These are phyloP conservation scores for Thymus mandschuricus DNA, from an alignment of 257 asterid genomes.

Conservation along the genomic window DNA sequence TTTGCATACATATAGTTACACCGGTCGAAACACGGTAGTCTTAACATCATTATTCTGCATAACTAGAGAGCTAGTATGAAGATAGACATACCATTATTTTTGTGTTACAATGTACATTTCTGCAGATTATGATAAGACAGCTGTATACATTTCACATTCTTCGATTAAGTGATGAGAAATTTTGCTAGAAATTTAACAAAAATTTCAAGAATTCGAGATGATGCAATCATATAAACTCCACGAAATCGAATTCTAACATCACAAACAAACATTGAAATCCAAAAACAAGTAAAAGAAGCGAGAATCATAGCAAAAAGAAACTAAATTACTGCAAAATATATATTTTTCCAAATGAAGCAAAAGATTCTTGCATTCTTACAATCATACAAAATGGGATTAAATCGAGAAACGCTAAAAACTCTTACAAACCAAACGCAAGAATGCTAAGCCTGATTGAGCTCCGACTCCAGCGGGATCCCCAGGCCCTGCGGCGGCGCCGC, in stretches of 20 bases:
- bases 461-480: constrained; percentile 60
- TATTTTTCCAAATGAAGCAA: background rate
- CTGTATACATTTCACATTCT: too few species aligned
- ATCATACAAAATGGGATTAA: constrained; percentile 6
- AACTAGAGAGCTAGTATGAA: constrained; percentile 24
- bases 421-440: constrained; percentile 26
- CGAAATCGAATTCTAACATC: background rate
- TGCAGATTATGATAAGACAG: constrained; percentile 7
- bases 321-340: background rate
- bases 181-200: background rate
- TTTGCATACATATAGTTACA: background rate
- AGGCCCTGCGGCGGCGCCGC: constrained; percentile 40
- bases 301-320: background rate
- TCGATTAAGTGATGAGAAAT: too few species aligned
- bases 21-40: background rate
- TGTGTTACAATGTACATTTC: constrained; percentile 17
- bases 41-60: constrained; percentile 21
- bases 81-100: constrained; percentile 16
- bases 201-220: background rate
- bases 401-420: background rate
- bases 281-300: too few species aligned
- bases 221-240: background rate
- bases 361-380: background rate
- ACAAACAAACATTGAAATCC: background rate
- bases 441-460: constrained; percentile 22